Base-by-base conservation (phyloP, 2,329 filamentous ascomycete genomes). In the Aspergillus sp. region DNA sequence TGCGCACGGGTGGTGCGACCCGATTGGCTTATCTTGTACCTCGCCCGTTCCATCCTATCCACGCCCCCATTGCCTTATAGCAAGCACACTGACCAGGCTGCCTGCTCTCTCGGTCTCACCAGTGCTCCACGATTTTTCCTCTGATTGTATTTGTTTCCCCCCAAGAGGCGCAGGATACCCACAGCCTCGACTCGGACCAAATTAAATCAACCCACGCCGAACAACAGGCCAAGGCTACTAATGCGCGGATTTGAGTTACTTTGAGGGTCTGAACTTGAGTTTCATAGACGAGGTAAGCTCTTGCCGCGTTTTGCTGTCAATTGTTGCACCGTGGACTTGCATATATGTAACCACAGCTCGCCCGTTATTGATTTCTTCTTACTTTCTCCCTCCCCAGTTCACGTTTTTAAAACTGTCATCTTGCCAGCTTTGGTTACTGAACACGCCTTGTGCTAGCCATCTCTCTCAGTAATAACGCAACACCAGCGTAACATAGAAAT, bases 401-500 rank as follows among this genome's bases (percentile, higher is more conserved):
- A n/a, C 13, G 20, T 9, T 12, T 12, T 5, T 30, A 19, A 7
- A 9, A 34, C 8, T 17, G 17, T 4, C 24, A 34, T 34, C 30
- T 48, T n/a, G 45, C 34, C 34, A 17, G 17, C n/a, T 20, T 5
- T 13, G 11, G n/a, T 27, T 20, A 15, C 45, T n/a, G 17, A 48
- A 20, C 27, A 48, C 2, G 24, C 27, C 27, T n/a, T 30, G 44
- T 48, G 45, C 45, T 4, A 33, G 11, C 22, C 5, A 15, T 15
- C 22, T n/a, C 27, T 46, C 42, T 15, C 33, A 44, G 5, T 12
- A n/a, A 48, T 39, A 91, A 5, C 30, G 24, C 41, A 27, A 13
- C 12, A 30, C 24, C 17, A 27, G 6, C 12, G 37, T 20, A 20
- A 37, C 50, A 34, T 30, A 37, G 8, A 15, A 45, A 48, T 53